These are phyloP conservation scores for Fusarium nematophilum DNA, from an alignment of 2,329 filamentous ascomycete genomes.

Conservation along the genomic window DNA sequence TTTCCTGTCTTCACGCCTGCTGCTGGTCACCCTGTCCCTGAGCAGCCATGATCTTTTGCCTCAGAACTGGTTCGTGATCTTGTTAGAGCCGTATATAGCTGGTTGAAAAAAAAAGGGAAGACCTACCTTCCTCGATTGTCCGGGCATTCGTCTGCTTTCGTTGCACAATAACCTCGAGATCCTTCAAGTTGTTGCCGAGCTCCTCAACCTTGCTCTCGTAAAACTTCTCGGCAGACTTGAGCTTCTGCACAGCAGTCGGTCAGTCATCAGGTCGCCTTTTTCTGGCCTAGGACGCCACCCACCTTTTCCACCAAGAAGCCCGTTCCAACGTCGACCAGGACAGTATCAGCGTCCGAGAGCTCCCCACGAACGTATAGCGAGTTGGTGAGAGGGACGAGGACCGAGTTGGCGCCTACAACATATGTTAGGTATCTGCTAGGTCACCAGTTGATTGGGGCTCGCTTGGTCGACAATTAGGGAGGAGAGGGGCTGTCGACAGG, in stretches of 20 bases:
- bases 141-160: slow-evolving; percentile 86
- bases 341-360: slow-evolving; percentile 77
- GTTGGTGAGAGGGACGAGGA: slow-evolving; percentile 94
- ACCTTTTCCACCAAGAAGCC: slow-evolving; percentile 97
- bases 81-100: slow-evolving; percentile 52
- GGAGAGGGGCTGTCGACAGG: neutral
- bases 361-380: slow-evolving; percentile 93
- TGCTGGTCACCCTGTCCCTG: slow-evolving; percentile 42
- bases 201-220: slow-evolving; percentile 68
- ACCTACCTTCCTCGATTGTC: slow-evolving; percentile 85
- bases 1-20: slow-evolving; percentile 30
- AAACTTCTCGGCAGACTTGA: slow-evolving; percentile 65
- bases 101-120: slow-evolving; percentile 18
- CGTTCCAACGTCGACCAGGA: slow-evolving; percentile 92
- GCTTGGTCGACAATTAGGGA: neutral
- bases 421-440: slow-evolving; percentile 19
- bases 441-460: neutral
- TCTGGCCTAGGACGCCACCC: neutral
- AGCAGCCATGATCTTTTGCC: slow-evolving; percentile 57
- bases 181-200: slow-evolving; percentile 64
- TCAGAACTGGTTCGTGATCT: slow-evolving; percentile 49
- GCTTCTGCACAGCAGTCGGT: slow-evolving; percentile 53
- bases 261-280: slow-evolving; percentile 12
- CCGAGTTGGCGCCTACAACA: slow-evolving; percentile 57
- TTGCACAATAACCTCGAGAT: slow-evolving; percentile 68